phyloP scores from a whole-genome alignment of 306 rosid species.

The Medicago lupulina region DNA sequence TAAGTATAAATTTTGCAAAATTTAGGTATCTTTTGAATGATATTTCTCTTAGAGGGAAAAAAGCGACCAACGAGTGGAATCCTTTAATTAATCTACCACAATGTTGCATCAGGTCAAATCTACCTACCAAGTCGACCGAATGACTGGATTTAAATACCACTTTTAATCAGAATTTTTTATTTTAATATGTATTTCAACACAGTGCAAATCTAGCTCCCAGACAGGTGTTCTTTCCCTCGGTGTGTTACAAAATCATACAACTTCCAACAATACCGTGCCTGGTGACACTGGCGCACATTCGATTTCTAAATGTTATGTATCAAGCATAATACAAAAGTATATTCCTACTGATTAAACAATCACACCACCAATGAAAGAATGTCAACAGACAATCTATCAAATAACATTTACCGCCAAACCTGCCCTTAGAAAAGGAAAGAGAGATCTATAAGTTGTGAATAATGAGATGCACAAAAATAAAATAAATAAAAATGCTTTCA shows the following conservation, averaged over 20 bases:
- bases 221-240: constrained; percentile 14
- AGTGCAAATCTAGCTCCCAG: constrained; percentile 26
- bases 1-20: not conserved
- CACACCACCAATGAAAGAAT: not conserved
- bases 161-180: not conserved
- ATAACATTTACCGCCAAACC: constrained; percentile 21
- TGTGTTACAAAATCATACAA: not conserved
- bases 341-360: constrained; percentile 21
- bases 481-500: not conserved
- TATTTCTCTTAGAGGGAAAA: not conserved
- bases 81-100: not conserved
- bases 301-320: constrained; percentile 5
- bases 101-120: not conserved
- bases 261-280: constrained; percentile 12
- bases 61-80: not conserved
- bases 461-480: constrained; percentile 13
- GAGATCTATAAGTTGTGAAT: constrained; percentile 1
- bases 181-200: constrained; percentile 26
- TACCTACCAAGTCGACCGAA: constrained; percentile 3
- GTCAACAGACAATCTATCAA: constrained; percentile 25
- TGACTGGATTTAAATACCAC: constrained; percentile 14
- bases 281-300: not conserved
- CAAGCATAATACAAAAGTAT: constrained; percentile 17
- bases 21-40: not conserved
- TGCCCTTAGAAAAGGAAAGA: not conserved